Conservation (phyloP, 1,284 basidiomycete genomes). For the Trichosporon faecale region DNA sequence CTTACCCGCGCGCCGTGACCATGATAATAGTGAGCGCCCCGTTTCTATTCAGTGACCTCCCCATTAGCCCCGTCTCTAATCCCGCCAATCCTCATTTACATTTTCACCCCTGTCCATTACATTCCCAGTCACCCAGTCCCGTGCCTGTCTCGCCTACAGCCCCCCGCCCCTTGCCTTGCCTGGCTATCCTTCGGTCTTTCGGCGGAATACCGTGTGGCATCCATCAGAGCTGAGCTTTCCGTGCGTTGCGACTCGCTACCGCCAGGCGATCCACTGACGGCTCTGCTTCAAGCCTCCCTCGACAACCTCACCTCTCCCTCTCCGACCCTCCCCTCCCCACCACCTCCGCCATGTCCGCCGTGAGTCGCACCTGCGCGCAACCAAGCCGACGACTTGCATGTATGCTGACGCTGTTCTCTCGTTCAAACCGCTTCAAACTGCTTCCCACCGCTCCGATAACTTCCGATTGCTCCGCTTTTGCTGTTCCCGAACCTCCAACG, state of each 20-base stretch:
- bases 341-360: neutral
- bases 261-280: neutral
- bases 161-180: no score
- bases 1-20: neutral
- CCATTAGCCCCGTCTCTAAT: neutral
- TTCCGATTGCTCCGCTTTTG: neutral
- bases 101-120: neutral
- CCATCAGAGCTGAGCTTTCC: neutral
- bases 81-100: neutral
- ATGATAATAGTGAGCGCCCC: neutral
- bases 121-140: neutral
- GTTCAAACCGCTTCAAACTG: neutral
- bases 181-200: neutral
- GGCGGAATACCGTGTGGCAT: constrained; percentile 9
- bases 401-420: constrained; percentile 7
- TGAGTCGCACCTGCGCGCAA: neutral
- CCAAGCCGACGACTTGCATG: neutral
- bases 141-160: neutral
- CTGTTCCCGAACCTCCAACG: no score
- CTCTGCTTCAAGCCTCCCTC: neutral
- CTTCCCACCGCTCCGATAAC: constrained; percentile 2
- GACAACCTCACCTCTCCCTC: constrained; percentile 12
- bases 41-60: neutral
- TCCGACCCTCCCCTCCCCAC: constrained; percentile 3
- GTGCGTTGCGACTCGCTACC: neutral